phyloP scores from a whole-genome alignment of 2,329 filamentous ascomycete species.

The Sarocladium oryzae region DNA sequence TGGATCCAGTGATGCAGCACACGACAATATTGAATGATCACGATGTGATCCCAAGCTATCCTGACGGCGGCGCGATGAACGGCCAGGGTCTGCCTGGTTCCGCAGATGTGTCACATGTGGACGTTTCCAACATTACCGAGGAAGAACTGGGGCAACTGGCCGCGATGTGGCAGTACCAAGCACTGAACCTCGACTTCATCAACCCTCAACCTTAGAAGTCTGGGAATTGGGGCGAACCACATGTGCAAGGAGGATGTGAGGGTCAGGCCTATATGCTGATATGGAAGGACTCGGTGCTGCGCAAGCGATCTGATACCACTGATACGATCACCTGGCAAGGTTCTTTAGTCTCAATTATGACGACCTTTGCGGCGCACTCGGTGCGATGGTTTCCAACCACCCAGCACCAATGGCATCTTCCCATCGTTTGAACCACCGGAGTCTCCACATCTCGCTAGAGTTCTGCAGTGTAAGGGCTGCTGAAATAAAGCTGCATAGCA shows the following conservation, averaged over 20 bases:
- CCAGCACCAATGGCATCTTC: no score
- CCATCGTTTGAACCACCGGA: no score
- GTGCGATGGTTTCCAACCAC: no score
- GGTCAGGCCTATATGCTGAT: no score
- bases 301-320: no score
- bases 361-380: no score
- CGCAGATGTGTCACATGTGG: neutral
- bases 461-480: neutral
- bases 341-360: no score
- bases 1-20: neutral
- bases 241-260: no score
- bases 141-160: neutral
- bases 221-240: neutral
- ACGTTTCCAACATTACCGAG: neutral
- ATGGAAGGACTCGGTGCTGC: neutral
- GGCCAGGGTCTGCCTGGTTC: no score
- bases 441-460: neutral
- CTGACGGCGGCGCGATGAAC: neutral
- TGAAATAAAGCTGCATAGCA: no score
- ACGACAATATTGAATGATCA: neutral
- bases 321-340: no score
- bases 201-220: neutral
- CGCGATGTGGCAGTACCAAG: neutral
- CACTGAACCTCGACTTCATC: slow-evolving; percentile 6
- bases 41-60: neutral